A percentile compares a stretch with the other conserved stretches of the same genome.
These are phyloP conservation scores for Symmetrospora coprosmae DNA, from an alignment of 768 basidiomycete genomes.

Conservation along the genomic window DNA sequence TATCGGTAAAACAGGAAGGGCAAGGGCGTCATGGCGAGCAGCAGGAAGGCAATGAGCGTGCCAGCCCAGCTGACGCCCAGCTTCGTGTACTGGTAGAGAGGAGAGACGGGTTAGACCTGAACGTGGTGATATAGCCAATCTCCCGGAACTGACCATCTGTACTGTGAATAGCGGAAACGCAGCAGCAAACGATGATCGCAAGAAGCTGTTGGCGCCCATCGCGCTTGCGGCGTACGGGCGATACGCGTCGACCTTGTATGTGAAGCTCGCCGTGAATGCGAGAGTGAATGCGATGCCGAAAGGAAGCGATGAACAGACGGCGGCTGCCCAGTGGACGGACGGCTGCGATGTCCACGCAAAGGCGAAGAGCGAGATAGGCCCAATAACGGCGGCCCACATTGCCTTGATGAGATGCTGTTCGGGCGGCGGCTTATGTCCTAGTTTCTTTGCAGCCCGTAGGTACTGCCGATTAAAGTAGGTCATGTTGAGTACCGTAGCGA, in stretches of 20 bases:
- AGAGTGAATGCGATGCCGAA: slow-evolving; percentile 23
- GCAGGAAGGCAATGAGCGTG: slow-evolving; percentile 6
- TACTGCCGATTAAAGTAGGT: background rate
- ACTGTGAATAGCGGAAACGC: slow-evolving; percentile 19
- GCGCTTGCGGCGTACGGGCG: slow-evolving; percentile 21
- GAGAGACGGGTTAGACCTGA: background rate
- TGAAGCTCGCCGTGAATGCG: slow-evolving; percentile 2
- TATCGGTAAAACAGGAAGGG: slow-evolving; percentile 18
- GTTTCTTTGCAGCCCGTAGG: background rate
- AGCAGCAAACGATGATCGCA: slow-evolving; percentile 18
- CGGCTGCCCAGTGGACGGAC: slow-evolving; percentile 33
- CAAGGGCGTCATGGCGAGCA: slow-evolving; percentile 15
- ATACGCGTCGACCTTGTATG: slow-evolving; percentile 16
- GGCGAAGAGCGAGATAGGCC: slow-evolving; percentile 37
- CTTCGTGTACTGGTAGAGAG: slow-evolving; percentile 3
- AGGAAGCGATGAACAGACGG: slow-evolving; percentile 22
- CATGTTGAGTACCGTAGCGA: background rate
- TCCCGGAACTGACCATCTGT: slow-evolving; percentile 11
- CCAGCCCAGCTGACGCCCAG: slow-evolving; percentile 6
- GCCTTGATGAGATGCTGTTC: slow-evolving; percentile 22
- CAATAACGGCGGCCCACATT: slow-evolving; percentile 32
- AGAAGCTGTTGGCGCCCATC: slow-evolving; percentile 20
- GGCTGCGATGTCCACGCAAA: slow-evolving; percentile 36
- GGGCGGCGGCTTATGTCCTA: slow-evolving; percentile 20
- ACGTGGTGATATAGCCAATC: background rate